Conservation (phyloP, 164 flowering plant species). For the Tinospora cordifolia region DNA sequence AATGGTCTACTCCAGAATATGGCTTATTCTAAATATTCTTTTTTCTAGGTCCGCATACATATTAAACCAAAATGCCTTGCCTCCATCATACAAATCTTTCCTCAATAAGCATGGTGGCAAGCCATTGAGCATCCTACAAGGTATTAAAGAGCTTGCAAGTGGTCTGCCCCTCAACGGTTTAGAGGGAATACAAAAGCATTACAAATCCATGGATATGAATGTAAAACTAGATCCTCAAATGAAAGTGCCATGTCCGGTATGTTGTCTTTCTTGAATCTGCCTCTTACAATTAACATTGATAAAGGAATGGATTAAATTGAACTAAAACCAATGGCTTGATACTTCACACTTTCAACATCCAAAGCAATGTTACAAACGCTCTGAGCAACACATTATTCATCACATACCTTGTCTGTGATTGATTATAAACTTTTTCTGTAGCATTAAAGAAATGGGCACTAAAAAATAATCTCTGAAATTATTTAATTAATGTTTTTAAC, state of each 20-base stretch:
- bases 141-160: conserved; percentile 61
- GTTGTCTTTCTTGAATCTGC: conserved; percentile 3
- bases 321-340: background rate
- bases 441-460: too few relatives aligned
- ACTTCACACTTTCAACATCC: background rate
- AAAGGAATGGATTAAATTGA: background rate
- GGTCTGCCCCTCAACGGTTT: conserved; percentile 55
- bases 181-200: conserved; percentile 57
- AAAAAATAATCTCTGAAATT: too few relatives aligned
- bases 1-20: background rate
- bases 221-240: conserved; percentile 75
- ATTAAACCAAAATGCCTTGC: conserved; percentile 81
- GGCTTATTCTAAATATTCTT: background rate
- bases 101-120: conserved; percentile 92
- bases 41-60: conserved; percentile 82
- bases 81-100: conserved; percentile 82
- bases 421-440: too few relatives aligned
- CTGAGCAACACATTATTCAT: background rate
- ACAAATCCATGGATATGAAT: conserved; percentile 52
- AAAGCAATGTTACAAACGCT: too few relatives aligned
- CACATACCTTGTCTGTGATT: too few relatives aligned
- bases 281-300: background rate
- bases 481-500: too few relatives aligned
- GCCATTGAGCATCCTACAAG: conserved; percentile 53
- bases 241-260: conserved; percentile 91